phyloP scores from a whole-genome alignment of 768 basidiomycete genomes.

The Rhizopogon vesiculosus region DNA sequence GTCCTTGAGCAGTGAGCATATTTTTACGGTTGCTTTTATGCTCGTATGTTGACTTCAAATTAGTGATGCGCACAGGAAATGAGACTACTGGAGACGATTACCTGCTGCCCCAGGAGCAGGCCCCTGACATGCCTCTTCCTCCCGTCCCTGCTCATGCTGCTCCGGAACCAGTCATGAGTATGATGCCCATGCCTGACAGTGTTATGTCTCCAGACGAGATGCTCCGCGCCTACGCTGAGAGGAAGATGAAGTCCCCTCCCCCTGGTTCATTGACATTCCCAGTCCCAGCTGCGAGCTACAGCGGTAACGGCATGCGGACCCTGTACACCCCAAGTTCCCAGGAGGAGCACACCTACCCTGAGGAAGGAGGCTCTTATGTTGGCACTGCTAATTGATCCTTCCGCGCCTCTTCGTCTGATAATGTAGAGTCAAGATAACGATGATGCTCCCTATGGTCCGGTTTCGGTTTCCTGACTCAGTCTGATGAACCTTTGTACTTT shows the following conservation, averaged over 20 bases:
- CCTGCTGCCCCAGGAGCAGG: slow-evolving; percentile 33
- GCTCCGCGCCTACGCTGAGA: slow-evolving; percentile 67
- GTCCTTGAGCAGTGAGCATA: slow-evolving; percentile 55
- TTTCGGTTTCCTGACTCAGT: neutral
- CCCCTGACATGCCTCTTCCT: slow-evolving; percentile 24
- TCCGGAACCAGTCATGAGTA: slow-evolving; percentile 32
- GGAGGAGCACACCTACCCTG: slow-evolving; percentile 19
- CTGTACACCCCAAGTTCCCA: slow-evolving; percentile 21
- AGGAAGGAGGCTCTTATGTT: slow-evolving; percentile 23
- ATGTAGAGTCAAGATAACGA: neutral
- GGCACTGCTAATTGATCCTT: slow-evolving; percentile 7
- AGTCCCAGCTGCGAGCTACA: slow-evolving; percentile 17
- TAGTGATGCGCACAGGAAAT: slow-evolving; percentile 72
- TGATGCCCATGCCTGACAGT: slow-evolving; percentile 37
- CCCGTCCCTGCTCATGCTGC: slow-evolving; percentile 28
- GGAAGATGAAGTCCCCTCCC: slow-evolving; percentile 31
- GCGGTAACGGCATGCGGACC: slow-evolving; percentile 22
- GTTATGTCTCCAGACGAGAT: slow-evolving; percentile 68
- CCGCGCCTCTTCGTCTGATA: neutral
- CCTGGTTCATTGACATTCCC: slow-evolving; percentile 27
- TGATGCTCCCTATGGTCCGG: neutral
- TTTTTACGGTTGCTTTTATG: neutral
- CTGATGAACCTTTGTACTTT: neutral
- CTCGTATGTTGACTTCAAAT: slow-evolving; percentile 6
- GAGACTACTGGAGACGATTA: slow-evolving; percentile 34